Conservation (phyloP, 2,329 filamentous ascomycete genomes). For the Leptographium wingfieldii region DNA sequence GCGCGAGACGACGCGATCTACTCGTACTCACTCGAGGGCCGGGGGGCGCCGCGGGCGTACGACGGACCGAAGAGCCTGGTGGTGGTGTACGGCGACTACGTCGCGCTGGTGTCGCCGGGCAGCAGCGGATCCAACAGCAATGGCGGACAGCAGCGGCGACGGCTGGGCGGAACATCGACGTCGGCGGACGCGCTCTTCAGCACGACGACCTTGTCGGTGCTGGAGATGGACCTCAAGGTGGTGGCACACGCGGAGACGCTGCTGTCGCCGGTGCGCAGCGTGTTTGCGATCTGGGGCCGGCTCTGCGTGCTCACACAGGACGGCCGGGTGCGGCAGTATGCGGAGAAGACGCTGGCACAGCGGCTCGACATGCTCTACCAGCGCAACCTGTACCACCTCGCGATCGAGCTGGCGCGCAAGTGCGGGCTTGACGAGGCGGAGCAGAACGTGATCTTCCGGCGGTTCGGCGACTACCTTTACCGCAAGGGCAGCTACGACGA, state of each 20-base stretch:
- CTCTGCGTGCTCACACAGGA: constrained; percentile 84
- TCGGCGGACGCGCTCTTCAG: constrained; percentile 70
- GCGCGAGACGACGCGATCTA: constrained; percentile 92
- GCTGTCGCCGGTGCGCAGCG: constrained; percentile 62
- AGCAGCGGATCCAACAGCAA: constrained; percentile 30
- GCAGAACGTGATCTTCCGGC: constrained; percentile 84
- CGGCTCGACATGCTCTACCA: constrained; percentile 90
- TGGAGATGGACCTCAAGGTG: constrained; percentile 86
- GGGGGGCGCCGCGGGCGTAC: constrained; percentile 80
- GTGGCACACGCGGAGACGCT: constrained; percentile 82
- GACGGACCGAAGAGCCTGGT: constrained; percentile 82
- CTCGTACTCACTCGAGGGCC: constrained; percentile 74
- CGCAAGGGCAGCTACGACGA: constrained; percentile 93
- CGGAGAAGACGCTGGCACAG: constrained; percentile 81
- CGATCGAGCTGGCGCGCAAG: constrained; percentile 87
- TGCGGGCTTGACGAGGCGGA: constrained; percentile 67
- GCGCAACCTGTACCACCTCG: constrained; percentile 80
- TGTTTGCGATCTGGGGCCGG: constrained; percentile 84
- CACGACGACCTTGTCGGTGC: constrained; percentile 74
- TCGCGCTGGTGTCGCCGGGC: constrained; percentile 73
- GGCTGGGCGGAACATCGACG: constrained; percentile 60
- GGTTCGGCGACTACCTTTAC: constrained; percentile 88
- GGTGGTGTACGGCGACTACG: constrained; percentile 69
- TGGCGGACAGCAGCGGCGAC: constrained; percentile 30
- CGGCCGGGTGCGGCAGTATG: constrained; percentile 82